phyloP scores from a whole-genome alignment of 768 basidiomycete genomes.

The Xerocomellus intermedius region DNA sequence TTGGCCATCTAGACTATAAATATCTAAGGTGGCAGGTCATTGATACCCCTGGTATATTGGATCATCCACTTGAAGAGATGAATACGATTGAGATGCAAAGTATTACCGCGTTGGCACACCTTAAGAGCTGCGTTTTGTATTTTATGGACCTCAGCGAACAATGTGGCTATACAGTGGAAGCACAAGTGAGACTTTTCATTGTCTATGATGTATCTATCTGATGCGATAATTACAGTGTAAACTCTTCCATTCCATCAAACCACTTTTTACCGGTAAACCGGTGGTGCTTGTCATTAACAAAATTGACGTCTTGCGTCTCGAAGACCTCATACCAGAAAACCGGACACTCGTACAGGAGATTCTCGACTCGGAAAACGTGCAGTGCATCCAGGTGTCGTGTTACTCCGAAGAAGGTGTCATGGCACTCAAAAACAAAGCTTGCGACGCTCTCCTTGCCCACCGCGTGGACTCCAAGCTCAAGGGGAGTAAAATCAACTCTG shows the following conservation, averaged over 20 bases:
- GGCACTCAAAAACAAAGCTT: slow-evolving; percentile 93
- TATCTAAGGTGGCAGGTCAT: slow-evolving; percentile 99
- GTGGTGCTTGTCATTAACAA: slow-evolving; percentile 97
- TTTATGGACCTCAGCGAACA: slow-evolving; percentile 99
- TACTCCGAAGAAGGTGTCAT: slow-evolving; percentile 98
- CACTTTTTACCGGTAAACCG: slow-evolving; percentile 91
- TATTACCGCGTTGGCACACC: slow-evolving; percentile 94
- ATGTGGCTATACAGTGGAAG: slow-evolving; percentile 96
- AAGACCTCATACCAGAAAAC: slow-evolving; percentile 75
- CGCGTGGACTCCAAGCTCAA: slow-evolving; percentile 94
- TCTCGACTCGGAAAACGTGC: slow-evolving; percentile 67
- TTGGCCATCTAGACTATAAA: slow-evolving; percentile 98
- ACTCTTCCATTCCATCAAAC: slow-evolving; percentile 99
- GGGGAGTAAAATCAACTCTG: slow-evolving; percentile 87
- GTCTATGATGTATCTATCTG: neutral
- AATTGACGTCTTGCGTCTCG: slow-evolving; percentile 87
- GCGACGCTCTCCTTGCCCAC: slow-evolving; percentile 92
- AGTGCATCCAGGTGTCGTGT: slow-evolving; percentile 84
- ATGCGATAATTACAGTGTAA: slow-evolving; percentile 63
- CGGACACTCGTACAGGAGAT: slow-evolving; percentile 86
- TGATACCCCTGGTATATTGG: slow-evolving; percentile 97
- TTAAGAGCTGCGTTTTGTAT: slow-evolving; percentile 92
- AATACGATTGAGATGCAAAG: slow-evolving; percentile 99
- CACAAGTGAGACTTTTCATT: slow-evolving; percentile 60
- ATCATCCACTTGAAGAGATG: slow-evolving; percentile 99